A percentile compares a stretch with the other conserved stretches of the same genome.
Conservation (phyloP, 345 rosid species). For the Kandelia obovata region DNA sequence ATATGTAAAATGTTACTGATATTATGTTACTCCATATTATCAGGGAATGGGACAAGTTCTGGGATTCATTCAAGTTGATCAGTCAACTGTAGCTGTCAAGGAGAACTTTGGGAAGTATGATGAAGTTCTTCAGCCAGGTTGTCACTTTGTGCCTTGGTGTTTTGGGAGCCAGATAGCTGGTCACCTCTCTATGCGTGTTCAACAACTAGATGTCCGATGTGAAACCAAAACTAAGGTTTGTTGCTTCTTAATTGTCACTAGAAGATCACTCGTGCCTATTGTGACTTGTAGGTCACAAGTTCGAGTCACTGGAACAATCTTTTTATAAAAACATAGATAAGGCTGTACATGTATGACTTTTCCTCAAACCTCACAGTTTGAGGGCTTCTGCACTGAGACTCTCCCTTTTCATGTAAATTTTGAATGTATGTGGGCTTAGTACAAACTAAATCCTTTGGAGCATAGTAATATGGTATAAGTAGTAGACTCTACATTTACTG, state of each 20-base stretch:
- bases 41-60: conserved; percentile 55
- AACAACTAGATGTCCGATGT: conserved; percentile 78
- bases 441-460: too few species aligned
- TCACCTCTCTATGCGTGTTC: conserved; percentile 62
- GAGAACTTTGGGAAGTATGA: conserved; percentile 77
- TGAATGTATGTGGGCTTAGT: too few species aligned
- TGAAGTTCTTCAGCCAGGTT: conserved; percentile 72
- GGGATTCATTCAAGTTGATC: conserved; percentile 71
- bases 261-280: not conserved
- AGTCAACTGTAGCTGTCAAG: conserved; percentile 62
- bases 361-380: too few species aligned
- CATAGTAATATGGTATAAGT: too few species aligned
- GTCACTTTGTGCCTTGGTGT: conserved; percentile 82
- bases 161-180: conserved; percentile 72
- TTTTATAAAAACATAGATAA: too few species aligned
- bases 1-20: not conserved
- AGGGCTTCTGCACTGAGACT: too few species aligned
- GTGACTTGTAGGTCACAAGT: too few species aligned
- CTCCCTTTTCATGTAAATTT: too few species aligned
- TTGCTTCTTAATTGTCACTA: not conserved
- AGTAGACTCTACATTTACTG: too few species aligned
- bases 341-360: too few species aligned
- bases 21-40: not conserved
- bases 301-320: too few species aligned
- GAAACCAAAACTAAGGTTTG: conserved; percentile 90